Conservation (phyloP, 257 asterid species). For the Thymus mandschuricus region DNA sequence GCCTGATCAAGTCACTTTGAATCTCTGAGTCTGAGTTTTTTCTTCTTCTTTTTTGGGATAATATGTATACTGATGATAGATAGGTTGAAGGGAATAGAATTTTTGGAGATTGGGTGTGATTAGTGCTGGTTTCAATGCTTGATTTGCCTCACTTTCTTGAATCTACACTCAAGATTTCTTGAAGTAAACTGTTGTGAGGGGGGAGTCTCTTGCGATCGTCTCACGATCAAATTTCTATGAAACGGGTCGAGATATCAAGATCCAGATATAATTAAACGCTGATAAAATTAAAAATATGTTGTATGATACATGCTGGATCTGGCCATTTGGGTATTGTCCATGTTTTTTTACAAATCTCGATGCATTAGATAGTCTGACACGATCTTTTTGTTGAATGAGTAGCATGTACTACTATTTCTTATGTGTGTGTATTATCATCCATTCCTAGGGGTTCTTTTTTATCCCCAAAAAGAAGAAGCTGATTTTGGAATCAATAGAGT, state of each 20-base stretch:
- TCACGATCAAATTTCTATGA: no score
- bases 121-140: neutral
- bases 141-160: neutral
- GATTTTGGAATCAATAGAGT: neutral
- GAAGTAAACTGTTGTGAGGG: no score
- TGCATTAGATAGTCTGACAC: no score
- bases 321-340: no score
- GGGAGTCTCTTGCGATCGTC: neutral
- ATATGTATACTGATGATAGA: neutral
- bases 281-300: no score
- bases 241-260: no score
- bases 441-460: neutral
- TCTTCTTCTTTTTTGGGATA: no score
- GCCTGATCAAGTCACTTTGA: slow-evolving; percentile 42
- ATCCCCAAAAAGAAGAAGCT: no score
- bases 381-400: neutral
- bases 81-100: slow-evolving; percentile 2
- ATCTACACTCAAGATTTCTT: neutral
- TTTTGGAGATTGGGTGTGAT: neutral
- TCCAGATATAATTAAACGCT: no score
- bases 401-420: neutral
- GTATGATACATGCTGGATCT: no score
- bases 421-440: neutral
- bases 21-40: neutral
- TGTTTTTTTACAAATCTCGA: no score